A percentile compares a stretch with the other conserved stretches of the same genome.
Evolutionary conservation across 306 rosid species (phyloP).

Genomic region (Myrica gale): DNA sequence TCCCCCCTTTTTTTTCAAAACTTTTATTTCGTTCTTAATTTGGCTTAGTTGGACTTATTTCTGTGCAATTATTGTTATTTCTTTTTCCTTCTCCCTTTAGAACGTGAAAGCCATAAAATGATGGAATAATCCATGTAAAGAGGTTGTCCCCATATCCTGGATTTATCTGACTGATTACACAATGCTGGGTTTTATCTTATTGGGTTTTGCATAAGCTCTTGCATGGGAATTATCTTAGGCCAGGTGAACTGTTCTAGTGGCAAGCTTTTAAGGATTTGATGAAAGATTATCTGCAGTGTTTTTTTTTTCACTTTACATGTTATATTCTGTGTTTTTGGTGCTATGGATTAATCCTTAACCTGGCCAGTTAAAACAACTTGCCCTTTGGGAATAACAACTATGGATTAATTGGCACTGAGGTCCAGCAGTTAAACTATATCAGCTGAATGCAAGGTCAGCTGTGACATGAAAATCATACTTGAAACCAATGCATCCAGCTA

Average conservation of each 20-base stretch:
- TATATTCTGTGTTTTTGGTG: too few relatives aligned
- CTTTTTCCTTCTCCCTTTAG: background rate
- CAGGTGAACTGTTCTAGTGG: background rate
- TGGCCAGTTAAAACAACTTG: slow-evolving; percentile 9
- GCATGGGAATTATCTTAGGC: background rate
- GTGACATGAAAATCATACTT: background rate
- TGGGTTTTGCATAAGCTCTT: background rate
- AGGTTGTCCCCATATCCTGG: background rate
- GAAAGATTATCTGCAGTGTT: background rate
- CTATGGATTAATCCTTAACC: background rate
- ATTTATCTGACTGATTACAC: background rate
- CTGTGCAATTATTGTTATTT: background rate
- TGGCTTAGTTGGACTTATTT: too few relatives aligned
- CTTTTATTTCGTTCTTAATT: background rate
- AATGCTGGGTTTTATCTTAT: background rate
- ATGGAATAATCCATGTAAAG: background rate
- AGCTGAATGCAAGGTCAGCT: background rate
- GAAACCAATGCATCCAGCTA: background rate
- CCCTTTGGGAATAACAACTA: background rate
- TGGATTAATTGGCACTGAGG: slow-evolving; percentile 6
- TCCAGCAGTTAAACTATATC: too few relatives aligned
- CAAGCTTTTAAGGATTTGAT: background rate
- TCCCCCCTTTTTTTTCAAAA: background rate
- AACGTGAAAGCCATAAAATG: background rate
- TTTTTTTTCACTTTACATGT: too few relatives aligned